Evolutionary conservation across 495 filamentous ascomycete genomes (phyloP).

Genomic region (Penicillium samsonianum): DNA sequence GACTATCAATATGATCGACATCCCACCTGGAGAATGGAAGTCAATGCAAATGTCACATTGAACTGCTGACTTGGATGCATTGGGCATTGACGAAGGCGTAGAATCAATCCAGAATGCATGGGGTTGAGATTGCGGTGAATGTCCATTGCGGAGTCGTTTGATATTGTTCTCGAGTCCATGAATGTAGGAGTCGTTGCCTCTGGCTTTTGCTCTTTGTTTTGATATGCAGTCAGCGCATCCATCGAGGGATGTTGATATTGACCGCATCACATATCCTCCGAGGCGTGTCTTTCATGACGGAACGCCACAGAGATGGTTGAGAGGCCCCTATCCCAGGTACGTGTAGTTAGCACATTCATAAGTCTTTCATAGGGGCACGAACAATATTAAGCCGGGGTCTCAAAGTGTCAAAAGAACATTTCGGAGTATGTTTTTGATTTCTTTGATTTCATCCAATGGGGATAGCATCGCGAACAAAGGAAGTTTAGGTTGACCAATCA

Average conservation of each 20-base stretch:
- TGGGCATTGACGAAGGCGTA: background rate
- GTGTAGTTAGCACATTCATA: background rate
- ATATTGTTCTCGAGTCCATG: constrained; percentile 8
- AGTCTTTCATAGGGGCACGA: background rate
- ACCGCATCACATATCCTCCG: background rate
- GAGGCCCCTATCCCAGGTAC: background rate
- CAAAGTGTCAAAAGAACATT: background rate
- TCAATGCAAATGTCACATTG: constrained; percentile 13
- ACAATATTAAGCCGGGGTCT: constrained; percentile 8
- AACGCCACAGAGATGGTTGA: background rate
- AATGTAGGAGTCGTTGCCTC: constrained; percentile 1
- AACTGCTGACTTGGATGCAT: constrained; percentile 1
- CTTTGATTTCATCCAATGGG: background rate
- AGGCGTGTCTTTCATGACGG: constrained; percentile 1
- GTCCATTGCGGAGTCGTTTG: background rate
- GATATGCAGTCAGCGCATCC: background rate
- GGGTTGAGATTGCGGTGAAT: background rate
- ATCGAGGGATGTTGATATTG: background rate
- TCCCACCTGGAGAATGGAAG: background rate
- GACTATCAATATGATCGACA: constrained; percentile 2
- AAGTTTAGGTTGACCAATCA: background rate
- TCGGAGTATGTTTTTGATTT: background rate
- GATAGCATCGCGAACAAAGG: background rate
- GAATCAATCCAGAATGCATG: constrained; percentile 1
- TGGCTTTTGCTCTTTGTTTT: constrained; percentile 1